Conservation (phyloP, 2,329 filamentous ascomycete species). For the Fusarium tjaetaba region DNA sequence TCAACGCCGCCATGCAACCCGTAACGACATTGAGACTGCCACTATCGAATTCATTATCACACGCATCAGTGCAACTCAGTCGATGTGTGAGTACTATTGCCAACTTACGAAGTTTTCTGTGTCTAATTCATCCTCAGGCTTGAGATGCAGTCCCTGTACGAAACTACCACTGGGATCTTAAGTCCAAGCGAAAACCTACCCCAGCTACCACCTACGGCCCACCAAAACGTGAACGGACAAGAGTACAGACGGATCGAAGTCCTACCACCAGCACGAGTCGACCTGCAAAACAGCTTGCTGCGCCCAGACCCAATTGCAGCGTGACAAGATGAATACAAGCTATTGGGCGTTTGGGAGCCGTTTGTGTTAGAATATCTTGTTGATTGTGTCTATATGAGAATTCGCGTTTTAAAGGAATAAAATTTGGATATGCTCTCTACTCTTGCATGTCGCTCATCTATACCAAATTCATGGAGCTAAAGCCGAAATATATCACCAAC, state of each 20-base stretch:
- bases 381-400: neutral
- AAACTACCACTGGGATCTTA: fast-evolving
- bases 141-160: too few relatives aligned
- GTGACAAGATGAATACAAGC: too few relatives aligned
- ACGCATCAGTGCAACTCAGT: neutral
- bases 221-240: too few relatives aligned
- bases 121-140: neutral
- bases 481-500: neutral
- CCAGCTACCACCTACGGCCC: neutral
- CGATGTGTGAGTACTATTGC: neutral
- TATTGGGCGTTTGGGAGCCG: too few relatives aligned
- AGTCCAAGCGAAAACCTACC: neutral
- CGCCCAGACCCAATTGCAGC: too few relatives aligned
- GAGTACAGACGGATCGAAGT: too few relatives aligned
- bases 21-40: neutral
- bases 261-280: too few relatives aligned
- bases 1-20: neutral
- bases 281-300: too few relatives aligned
- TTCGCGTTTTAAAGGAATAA: fast-evolving
- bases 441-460: neutral
- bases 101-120: fast-evolving
- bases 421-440: fast-evolving
- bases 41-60: neutral
- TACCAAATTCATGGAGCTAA: neutral
- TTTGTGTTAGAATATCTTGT: too few relatives aligned